Evolutionary conservation across 2,329 filamentous ascomycete species (phyloP).

Genomic region (Sclerotinia spermophila): DNA sequence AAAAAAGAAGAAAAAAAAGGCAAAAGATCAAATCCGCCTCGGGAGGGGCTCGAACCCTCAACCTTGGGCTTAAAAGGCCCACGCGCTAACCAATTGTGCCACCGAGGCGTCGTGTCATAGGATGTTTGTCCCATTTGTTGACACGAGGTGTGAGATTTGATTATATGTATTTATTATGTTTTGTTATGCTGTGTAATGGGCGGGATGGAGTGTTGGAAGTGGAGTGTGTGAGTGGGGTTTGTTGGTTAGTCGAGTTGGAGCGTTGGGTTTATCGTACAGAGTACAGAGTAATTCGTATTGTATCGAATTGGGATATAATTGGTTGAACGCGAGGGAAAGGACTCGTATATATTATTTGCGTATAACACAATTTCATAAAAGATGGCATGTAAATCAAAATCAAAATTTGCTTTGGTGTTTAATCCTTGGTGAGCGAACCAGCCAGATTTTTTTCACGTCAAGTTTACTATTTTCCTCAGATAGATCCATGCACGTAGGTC

Average conservation of each 20-base stretch:
- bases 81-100: constrained; percentile 20
- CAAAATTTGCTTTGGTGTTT: background rate
- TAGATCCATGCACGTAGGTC: background rate
- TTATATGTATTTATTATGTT: background rate
- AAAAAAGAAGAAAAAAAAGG: background rate
- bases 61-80: constrained; percentile 19
- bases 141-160: fast-evolving
- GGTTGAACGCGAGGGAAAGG: no score
- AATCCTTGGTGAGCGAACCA: background rate
- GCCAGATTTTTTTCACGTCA: background rate
- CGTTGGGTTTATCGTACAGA: background rate
- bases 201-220: background rate
- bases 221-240: background rate
- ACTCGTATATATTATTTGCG: background rate
- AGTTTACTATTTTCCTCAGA: background rate
- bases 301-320: no score
- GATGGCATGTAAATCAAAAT: background rate
- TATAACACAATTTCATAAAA: no score
- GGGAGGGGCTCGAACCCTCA: constrained; percentile 15
- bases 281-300: no score
- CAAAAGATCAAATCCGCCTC: background rate
- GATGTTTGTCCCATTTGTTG: constrained; percentile 6
- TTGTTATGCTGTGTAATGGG: background rate
- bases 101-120: background rate
- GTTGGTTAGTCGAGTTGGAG: background rate